These are phyloP conservation scores for Globisporangium irregulare DNA, from an alignment of 352 stramenopile species.

Conservation along the genomic window DNA sequence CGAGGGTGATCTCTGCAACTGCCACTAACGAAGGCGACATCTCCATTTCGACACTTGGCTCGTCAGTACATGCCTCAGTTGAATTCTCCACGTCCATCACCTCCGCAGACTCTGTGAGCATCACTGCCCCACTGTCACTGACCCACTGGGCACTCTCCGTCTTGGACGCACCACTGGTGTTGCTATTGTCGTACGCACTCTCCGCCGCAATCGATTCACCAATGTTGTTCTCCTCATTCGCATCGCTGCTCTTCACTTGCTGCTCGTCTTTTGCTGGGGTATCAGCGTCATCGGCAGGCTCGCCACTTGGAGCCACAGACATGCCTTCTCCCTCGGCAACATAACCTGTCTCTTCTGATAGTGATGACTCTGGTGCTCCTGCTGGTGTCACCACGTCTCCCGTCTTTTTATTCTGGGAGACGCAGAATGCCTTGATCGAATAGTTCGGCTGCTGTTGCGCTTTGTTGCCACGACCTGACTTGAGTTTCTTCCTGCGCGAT, in stretches of 20 bases:
- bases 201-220: neutral
- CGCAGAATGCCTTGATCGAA: conserved; percentile 66
- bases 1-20: conserved; percentile 23
- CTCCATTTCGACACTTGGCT: neutral
- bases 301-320: neutral
- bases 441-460: conserved; percentile 39
- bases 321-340: neutral
- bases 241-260: neutral
- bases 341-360: neutral
- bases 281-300: neutral
- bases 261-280: neutral
- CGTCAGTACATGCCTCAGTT: neutral
- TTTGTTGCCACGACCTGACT: conserved; percentile 33
- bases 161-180: neutral
- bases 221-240: neutral
- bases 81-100: neutral
- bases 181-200: neutral
- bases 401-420: conserved; percentile 10
- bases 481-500: conserved; percentile 18
- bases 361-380: neutral
- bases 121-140: neutral
- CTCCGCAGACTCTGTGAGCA: neutral
- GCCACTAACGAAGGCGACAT: neutral
- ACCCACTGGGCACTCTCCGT: neutral
- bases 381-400: too few relatives aligned